A percentile compares a stretch with the other conserved stretches of the same genome.
phyloP scores from a whole-genome alignment of 179 eudicot species.

The Sideroxylon spinosum region DNA sequence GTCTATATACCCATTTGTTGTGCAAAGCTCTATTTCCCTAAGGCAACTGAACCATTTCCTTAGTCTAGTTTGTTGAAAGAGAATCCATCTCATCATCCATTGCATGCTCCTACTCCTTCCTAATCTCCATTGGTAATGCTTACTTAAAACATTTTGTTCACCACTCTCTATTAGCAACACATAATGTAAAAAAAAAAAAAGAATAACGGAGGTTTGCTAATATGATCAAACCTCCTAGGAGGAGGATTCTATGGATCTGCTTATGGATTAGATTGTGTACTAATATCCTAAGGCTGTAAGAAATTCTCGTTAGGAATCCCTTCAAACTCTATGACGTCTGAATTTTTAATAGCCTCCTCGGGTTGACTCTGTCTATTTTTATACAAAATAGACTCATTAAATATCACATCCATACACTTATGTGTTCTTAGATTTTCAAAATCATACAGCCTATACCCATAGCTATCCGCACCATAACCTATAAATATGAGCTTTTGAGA shows the following conservation, averaged over 20 bases:
- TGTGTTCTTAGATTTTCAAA: too few species aligned
- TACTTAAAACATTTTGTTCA: not conserved
- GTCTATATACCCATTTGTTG: not conserved
- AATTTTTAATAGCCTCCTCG: too few species aligned
- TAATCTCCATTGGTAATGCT: not conserved
- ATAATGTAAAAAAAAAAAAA: not conserved
- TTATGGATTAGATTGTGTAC: not conserved
- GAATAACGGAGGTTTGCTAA: not conserved
- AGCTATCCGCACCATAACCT: conserved; percentile 7
- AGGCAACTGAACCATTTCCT: not conserved
- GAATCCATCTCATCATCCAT: conserved; percentile 3
- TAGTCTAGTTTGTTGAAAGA: not conserved
- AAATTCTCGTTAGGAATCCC: not conserved
- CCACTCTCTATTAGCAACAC: not conserved
- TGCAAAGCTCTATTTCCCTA: not conserved
- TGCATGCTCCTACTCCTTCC: not conserved
- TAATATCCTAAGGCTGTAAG: not conserved
- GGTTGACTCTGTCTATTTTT: too few species aligned
- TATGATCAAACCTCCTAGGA: too few species aligned
- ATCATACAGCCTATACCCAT: too few species aligned
- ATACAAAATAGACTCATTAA: too few species aligned
- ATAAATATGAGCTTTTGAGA: conserved; percentile 2
- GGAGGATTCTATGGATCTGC: not conserved
- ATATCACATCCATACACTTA: too few species aligned
- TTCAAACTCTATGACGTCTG: too few species aligned